Evolutionary conservation across 768 basidiomycete genomes (phyloP).

Genomic region (Chalciporus piperatus): DNA sequence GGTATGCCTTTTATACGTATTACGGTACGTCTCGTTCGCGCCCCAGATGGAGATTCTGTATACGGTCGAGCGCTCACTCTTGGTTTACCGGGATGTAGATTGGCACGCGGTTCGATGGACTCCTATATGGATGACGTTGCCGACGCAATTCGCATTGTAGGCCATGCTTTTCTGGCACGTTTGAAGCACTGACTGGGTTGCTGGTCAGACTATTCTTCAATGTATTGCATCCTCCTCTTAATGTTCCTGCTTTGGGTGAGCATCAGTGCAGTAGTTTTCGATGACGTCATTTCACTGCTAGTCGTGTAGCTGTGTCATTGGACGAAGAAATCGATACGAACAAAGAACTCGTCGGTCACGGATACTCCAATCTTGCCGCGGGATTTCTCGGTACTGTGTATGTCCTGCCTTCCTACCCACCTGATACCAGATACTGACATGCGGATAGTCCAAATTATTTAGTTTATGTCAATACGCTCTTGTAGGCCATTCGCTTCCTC

Average conservation of each 20-base stretch:
- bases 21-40: conserved; percentile 51
- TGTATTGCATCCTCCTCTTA: conserved; percentile 78
- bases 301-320: conserved; percentile 71
- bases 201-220: conserved; percentile 73
- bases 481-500: conserved; percentile 42
- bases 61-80: neutral
- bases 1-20: conserved; percentile 86
- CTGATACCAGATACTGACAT: conserved; percentile 2
- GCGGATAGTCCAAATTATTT: conserved; percentile 71
- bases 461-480: conserved; percentile 81
- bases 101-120: conserved; percentile 55
- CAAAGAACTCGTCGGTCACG: conserved; percentile 89
- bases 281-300: neutral
- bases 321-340: conserved; percentile 89
- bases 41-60: neutral
- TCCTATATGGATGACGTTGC: conserved; percentile 78
- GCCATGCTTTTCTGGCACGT: conserved; percentile 37
- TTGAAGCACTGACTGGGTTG: conserved; percentile 5
- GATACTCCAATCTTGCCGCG: conserved; percentile 83
- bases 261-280: neutral
- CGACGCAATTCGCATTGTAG: conserved; percentile 90
- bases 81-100: conserved; percentile 42
- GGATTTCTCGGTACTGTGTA: conserved; percentile 81
- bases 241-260: conserved; percentile 85
- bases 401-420: conserved; percentile 22